Percentiles rank a stretch among this genome's conserved stretches.
Conservation (phyloP, 495 filamentous ascomycete species). For the Penicillium maclennaniae region DNA sequence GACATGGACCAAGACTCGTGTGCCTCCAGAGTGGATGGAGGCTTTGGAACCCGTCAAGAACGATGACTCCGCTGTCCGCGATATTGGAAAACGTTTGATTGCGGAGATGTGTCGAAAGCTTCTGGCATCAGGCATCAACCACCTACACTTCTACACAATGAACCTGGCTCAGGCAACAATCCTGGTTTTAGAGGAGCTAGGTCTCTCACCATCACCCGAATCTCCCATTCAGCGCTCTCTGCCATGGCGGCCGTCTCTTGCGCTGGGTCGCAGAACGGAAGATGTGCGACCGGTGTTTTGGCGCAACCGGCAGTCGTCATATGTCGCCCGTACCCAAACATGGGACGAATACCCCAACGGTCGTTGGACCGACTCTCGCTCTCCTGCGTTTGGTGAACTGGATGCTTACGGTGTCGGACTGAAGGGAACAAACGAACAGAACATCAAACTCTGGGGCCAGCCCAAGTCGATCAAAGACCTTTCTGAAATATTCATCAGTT, state of each 20-base stretch:
- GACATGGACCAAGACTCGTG: constrained; percentile 78
- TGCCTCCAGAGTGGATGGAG: constrained; percentile 77
- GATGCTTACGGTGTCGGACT: constrained; percentile 94
- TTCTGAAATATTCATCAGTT: constrained; percentile 75
- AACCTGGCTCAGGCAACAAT: constrained; percentile 92
- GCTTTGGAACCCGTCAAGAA: constrained; percentile 91
- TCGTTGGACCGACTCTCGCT: constrained; percentile 96
- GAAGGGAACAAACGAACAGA: constrained; percentile 95
- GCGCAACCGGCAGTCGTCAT: constrained; percentile 94
- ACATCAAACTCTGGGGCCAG: constrained; percentile 91
- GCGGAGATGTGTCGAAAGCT: constrained; percentile 88
- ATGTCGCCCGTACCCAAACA: constrained; percentile 90
- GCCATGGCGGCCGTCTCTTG: constrained; percentile 93
- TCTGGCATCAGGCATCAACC: constrained; percentile 72
- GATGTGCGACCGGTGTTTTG: constrained; percentile 99
- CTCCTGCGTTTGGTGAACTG: constrained; percentile 94
- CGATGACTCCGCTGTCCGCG: constrained; percentile 87
- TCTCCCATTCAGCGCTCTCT: constrained; percentile 78
- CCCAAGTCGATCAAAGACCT: constrained; percentile 77
- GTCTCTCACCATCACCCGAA: constrained; percentile 68
- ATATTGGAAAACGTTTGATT: constrained; percentile 85
- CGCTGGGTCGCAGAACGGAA: constrained; percentile 79
- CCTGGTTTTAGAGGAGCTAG: constrained; percentile 87
- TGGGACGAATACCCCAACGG: constrained; percentile 99
- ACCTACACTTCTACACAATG: constrained; percentile 99